Evolutionary conservation across 495 filamentous ascomycete genomes (phyloP), one percentile per base, ranked within the genome.

Genomic region (Thermothielavioides terrestris): DNA sequence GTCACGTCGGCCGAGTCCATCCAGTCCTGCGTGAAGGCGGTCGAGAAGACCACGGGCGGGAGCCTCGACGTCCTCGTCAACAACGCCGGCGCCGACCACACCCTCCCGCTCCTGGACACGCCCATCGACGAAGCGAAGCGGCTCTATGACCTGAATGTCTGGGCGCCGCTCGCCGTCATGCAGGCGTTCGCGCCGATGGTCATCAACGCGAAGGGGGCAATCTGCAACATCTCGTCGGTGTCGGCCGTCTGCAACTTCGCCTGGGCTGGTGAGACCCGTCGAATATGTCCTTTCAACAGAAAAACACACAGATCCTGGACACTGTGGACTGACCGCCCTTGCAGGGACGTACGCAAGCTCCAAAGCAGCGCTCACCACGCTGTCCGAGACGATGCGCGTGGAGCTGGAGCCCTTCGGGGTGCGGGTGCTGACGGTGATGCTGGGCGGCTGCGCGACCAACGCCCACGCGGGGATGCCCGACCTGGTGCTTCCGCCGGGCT

Each of bases 41-140:
- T 52, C 32, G 21, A 41, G 3, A 10, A 41, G 44, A 64, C 54
- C 14, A 62, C 61, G 11, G 61, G 43, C 15, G n/a, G n/a, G n/a
- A n/a, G n/a, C n/a, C 67, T 83, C 6, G 68, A 77, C 42, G 61
- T 74, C 15, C 63, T 83, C n/a, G 59, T 82, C 37, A 82, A 82
- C 54, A 81, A 81, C 50, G 76, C 77, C 26, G 78, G 70, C 4
- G 44, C 55, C 17, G 58, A 56, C 32, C 67, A 69, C 27, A 49
- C 57, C 52, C 69, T 71, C 60, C 73, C 67, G 8, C 53, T 76
- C 31, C 25, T 70, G 2, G 78, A 83, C 49, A 56, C 71, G 2
- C 60, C 68, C 32, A 50, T 79, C 3, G 64, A 67, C 3, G 66
- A 61, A 5, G 63, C 66, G 0, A 67, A 68, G 37, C 57, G 62